Evolutionary conservation across 2,329 filamentous ascomycete species (phyloP).

Genomic region (Trichoderma sp.): DNA sequence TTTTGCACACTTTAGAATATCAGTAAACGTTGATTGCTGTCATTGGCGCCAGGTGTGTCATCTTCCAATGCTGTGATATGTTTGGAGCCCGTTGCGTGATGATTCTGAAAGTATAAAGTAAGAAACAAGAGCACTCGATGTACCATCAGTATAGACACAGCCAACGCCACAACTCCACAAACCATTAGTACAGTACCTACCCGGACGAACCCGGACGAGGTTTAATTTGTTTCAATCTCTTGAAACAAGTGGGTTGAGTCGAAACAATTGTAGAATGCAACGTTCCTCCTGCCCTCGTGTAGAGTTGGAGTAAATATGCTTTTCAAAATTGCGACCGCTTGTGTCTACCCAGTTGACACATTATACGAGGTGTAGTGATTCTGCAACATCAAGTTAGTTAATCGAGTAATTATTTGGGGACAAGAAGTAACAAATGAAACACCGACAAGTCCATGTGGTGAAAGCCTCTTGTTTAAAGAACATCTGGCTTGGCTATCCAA

Average conservation of each 20-base stretch:
- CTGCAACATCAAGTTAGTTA: neutral
- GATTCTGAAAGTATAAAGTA: neutral
- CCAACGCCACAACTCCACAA: neutral
- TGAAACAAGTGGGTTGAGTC: neutral
- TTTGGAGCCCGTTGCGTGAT: neutral
- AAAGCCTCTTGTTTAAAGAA: neutral
- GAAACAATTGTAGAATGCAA: neutral
- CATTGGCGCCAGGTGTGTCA: neutral
- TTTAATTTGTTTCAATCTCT: neutral
- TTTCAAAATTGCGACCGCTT: neutral
- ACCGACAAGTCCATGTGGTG: accelerated
- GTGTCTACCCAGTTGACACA: accelerated
- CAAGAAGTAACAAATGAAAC: neutral
- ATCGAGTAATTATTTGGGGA: neutral
- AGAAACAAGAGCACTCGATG: neutral
- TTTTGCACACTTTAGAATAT: neutral
- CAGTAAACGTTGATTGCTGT: neutral
- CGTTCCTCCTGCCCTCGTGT: neutral
- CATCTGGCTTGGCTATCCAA: neutral
- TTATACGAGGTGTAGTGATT: neutral
- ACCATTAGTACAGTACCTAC: neutral
- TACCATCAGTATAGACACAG: neutral
- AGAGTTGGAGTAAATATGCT: neutral
- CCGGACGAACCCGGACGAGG: too few species aligned
- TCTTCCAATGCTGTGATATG: neutral